Base-by-base conservation (phyloP, 2,329 filamentous ascomycete species). In the Pseudopyricularia cyperi region DNA sequence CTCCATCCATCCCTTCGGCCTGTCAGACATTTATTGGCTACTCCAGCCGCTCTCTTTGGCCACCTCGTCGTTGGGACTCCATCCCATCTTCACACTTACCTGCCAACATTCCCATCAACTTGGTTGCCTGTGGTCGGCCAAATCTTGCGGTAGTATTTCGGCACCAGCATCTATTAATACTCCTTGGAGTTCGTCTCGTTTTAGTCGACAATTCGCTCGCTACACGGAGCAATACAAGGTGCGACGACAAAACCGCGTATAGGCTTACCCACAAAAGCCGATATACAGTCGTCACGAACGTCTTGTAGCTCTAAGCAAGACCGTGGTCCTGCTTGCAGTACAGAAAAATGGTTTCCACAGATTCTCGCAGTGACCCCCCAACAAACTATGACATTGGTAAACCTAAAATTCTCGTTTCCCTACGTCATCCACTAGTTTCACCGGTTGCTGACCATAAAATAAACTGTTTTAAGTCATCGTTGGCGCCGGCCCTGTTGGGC, bases 401-500 rank as follows among this genome's bases (percentile, higher is more conserved):
- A 19, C 56, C 28, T 34, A 11, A 30, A n/a, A 42, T 42, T 9
- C 11, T n/a, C 37, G n/a, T 19, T 11, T 2, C 11, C 9, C n/a
- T 2, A 19, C n/a, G 35, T 7, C n/a, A 42, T 19, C 17, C 22
- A 19, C 15, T 3, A 42, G 17, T 42, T 42, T 22, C 17, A n/a
- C 22, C n/a, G n/a, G n/a, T 42, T 22, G 48, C 58, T 63, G 51
- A 66, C 56, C 19, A n/a, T 28, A 8, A 3, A 46, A 15, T n/a
- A n/a, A 77, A 50, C 37, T 22, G 37, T 7, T 22, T 11, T 11
- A 53, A 80, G 89, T 95, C 59, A 89, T 95, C 58, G 77, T 95
- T 52, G 90, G 90, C 57, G 90, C 90, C 52, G 90, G 90, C 15
- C 90, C 90, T 4, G 89, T 90, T 39, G 90, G 90, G 52, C 78